Evolutionary conservation across 2,329 filamentous ascomycete species (phyloP).

Genomic region (Alternaria panax): DNA sequence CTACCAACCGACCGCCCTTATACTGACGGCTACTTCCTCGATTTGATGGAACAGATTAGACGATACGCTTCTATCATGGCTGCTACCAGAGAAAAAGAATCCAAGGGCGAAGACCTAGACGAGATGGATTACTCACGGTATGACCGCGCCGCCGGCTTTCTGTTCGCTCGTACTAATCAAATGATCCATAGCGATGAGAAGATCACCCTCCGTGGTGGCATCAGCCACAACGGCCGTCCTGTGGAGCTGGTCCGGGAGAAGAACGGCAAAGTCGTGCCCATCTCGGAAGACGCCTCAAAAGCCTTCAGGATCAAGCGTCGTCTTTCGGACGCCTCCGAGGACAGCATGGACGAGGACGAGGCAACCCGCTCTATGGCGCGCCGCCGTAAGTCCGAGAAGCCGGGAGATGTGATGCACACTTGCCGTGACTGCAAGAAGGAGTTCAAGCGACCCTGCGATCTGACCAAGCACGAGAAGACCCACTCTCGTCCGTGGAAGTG

Average conservation of each 20-base stretch:
- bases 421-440: constrained; percentile 84
- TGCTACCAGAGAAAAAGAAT: constrained; percentile 72
- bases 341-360: constrained; percentile 79
- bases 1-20: constrained; percentile 87
- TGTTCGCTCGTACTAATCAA: constrained; percentile 35
- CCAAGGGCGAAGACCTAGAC: constrained; percentile 61
- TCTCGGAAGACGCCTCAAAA: constrained; percentile 66
- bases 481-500: constrained; percentile 98
- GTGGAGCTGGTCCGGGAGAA: constrained; percentile 84
- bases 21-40: constrained; percentile 95
- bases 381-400: constrained; percentile 89
- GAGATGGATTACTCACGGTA: constrained; percentile 61
- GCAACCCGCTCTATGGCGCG: constrained; percentile 93
- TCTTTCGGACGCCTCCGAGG: constrained; percentile 56
- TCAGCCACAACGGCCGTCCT: constrained; percentile 81
- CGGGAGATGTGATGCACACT: constrained; percentile 81
- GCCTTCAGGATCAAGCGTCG: constrained; percentile 66
- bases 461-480: constrained; percentile 98
- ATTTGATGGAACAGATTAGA: constrained; percentile 91
- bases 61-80: constrained; percentile 87
- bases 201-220: constrained; percentile 80
- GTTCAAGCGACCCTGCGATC: constrained; percentile 95
- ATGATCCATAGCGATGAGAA: constrained; percentile 65
- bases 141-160: constrained; percentile 33
- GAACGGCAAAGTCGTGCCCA: constrained; percentile 79